Percentiles rank a stretch among this genome's conserved stretches.
These are phyloP conservation scores for Hanseniaspora gamundiae DNA, from an alignment of 1,139 yeast genomes.

Conservation along the genomic window DNA sequence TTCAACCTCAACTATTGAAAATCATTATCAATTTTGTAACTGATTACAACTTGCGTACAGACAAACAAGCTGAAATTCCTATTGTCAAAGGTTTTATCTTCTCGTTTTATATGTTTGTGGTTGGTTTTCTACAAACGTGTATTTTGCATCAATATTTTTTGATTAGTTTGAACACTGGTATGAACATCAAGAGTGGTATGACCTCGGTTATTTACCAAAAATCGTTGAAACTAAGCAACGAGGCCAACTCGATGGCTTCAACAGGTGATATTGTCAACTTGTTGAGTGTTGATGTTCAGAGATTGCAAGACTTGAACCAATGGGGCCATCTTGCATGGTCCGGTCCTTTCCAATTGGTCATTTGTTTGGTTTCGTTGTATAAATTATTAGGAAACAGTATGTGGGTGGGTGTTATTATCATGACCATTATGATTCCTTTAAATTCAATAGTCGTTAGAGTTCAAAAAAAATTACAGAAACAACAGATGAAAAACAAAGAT, in stretches of 20 bases:
- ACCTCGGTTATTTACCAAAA: constrained; percentile 73
- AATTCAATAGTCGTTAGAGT: constrained; percentile 62
- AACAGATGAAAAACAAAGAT: constrained; percentile 57
- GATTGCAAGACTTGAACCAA: constrained; percentile 82
- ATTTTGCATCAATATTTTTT: constrained; percentile 88
- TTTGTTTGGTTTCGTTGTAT: constrained; percentile 70
- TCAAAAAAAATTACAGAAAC: constrained; percentile 69
- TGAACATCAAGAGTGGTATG: constrained; percentile 74
- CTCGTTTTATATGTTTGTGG: constrained; percentile 71
- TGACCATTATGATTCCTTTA: constrained; percentile 76
- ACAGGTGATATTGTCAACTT: constrained; percentile 97
- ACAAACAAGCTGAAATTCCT: constrained; percentile 28
- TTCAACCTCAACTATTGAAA: constrained; percentile 79
- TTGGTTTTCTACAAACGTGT: constrained; percentile 74
- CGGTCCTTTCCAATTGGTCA: constrained; percentile 82
- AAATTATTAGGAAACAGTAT: constrained; percentile 73
- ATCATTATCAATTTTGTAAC: constrained; percentile 71
- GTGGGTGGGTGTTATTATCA: constrained; percentile 93
- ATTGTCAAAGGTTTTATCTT: constrained; percentile 74
- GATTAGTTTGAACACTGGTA: constrained; percentile 78
- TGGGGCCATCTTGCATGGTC: constrained; percentile 88
- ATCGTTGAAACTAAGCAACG: constrained; percentile 69
- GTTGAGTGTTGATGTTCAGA: constrained; percentile 94
- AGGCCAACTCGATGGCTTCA: constrained; percentile 63
- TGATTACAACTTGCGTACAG: constrained; percentile 44